A percentile compares a stretch with the other conserved stretches of the same genome.
These are phyloP conservation scores for Gossypium sturtianum DNA, from an alignment of 345 rosid genomes.

Conservation along the genomic window DNA sequence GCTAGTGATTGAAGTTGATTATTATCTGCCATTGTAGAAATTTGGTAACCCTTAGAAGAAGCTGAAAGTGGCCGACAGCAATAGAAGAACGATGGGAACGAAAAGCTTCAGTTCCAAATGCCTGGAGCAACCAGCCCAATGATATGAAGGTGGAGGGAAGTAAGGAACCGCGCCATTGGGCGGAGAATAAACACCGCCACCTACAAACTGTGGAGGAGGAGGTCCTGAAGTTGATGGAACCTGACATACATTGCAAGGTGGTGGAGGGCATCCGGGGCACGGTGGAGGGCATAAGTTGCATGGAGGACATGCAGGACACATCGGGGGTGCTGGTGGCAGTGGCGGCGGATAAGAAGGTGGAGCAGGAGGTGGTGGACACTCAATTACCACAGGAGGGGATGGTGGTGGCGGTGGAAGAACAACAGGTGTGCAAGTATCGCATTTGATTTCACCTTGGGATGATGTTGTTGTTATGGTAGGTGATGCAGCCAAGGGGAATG, in stretches of 20 bases:
- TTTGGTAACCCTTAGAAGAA: background rate
- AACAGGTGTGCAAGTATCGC: constrained; percentile 21
- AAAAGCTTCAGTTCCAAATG: background rate
- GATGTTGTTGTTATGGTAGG: background rate
- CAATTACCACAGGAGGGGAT: background rate
- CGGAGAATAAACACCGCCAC: constrained; percentile 5
- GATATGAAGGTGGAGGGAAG: background rate
- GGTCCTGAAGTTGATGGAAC: background rate
- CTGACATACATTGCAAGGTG: background rate
- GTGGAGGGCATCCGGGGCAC: background rate
- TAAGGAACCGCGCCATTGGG: constrained; percentile 4
- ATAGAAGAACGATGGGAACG: background rate
- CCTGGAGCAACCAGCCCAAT: background rate
- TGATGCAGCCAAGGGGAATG: background rate
- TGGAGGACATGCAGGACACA: background rate
- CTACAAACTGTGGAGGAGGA: background rate
- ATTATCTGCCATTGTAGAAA: background rate
- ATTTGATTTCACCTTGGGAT: constrained; percentile 15
- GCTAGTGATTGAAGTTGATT: too few species aligned
- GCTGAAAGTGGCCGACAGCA: background rate
- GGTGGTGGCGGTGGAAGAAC: constrained; percentile 25
- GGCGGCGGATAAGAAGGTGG: constrained; percentile 18
- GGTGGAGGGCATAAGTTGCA: background rate
- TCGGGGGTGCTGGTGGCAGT: constrained; percentile 1
- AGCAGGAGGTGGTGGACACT: constrained; percentile 19